A percentile compares a stretch with the other conserved stretches of the same genome.
These are phyloP conservation scores for Liquidambar formosana DNA, from an alignment of 164 flowering plant genomes.

Conservation along the genomic window DNA sequence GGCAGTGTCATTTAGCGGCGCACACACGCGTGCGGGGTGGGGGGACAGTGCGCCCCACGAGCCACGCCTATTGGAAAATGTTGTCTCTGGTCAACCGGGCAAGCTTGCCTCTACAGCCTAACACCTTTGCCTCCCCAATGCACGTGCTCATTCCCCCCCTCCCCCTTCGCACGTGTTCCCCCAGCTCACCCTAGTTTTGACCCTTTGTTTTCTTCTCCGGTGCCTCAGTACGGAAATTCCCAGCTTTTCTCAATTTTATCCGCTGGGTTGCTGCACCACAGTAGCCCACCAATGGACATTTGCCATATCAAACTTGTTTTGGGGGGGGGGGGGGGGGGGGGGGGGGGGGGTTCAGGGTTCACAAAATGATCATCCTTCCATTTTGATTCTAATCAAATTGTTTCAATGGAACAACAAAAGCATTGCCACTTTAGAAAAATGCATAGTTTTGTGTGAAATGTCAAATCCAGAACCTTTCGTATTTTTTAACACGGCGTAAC, in stretches of 20 bases:
- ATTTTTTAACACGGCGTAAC: too few species aligned
- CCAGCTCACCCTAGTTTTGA: conserved; percentile 26
- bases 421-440: too few species aligned
- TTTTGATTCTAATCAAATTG: too few species aligned
- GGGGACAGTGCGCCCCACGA: conserved; percentile 38
- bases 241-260: not conserved
- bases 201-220: too few species aligned
- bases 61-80: conserved; percentile 28
- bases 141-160: conserved; percentile 39
- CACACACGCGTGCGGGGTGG: conserved; percentile 30
- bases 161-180: conserved; percentile 57
- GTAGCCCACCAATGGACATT: too few species aligned
- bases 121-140: conserved; percentile 20
- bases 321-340: too few species aligned
- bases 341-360: too few species aligned
- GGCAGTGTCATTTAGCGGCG: conserved; percentile 41
- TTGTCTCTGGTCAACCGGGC: conserved; percentile 76
- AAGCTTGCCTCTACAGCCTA: conserved; percentile 37
- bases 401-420: too few species aligned
- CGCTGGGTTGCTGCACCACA: not conserved
- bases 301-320: too few species aligned
- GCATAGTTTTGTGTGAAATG: too few species aligned
- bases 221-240: not conserved
- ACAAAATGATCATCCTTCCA: too few species aligned
- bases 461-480: too few species aligned